Evolutionary conservation across 2,329 filamentous ascomycete genomes (phyloP), one percentile per base, ranked within the genome.

Genomic region (Epichloe sibirici): DNA sequence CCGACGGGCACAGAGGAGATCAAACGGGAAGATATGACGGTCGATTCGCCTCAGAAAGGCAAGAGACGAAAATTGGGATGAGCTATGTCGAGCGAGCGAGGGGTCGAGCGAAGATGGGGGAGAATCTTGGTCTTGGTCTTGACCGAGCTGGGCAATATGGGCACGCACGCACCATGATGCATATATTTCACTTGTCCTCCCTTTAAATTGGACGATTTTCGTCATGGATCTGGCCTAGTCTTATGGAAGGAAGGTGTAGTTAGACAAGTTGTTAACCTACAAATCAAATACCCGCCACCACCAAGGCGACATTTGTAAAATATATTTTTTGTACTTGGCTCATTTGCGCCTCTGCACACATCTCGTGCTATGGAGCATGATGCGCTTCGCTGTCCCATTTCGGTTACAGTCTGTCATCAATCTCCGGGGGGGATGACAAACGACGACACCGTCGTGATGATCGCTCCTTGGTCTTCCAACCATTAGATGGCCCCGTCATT

Each of bases 1-100:
- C 68, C 74, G 11, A 69, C 70, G 1, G 70, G 66, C 2, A 78
- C 75, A 1, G 76, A 79, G 57, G 76, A 79, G 61, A 75, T 78
- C 21, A 59, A 61, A 15, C 67, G 73, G 11, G 66, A 72, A 8
- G 75, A 76, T 23, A 49, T 74, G 17, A 62, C 57, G 2, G 23
- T 60, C 37, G 55, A 57, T 25, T 59, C 63, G 0, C 57, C 58
- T 46, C 61, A 61, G 31, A 64, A 63, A 34, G 58, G 57, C 12
- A 74, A 74, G 62, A 63, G 71, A 25, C 65, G 71, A 34, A 68
- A 71, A 7, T 55, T 71, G 42, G 62, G 58, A 28, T 69, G 55
- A 62, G 8, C 13, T 17, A n/a, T 17, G 7, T 9, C 28, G 31
- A 31, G 31, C 28, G 31, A 31, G 31, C 31, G 31, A 31, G 1